Percentiles rank a stretch among this genome's conserved stretches.
Evolutionary conservation across 805 yeast species (phyloP).

Genomic region (Cyberlindnera meyerae): DNA sequence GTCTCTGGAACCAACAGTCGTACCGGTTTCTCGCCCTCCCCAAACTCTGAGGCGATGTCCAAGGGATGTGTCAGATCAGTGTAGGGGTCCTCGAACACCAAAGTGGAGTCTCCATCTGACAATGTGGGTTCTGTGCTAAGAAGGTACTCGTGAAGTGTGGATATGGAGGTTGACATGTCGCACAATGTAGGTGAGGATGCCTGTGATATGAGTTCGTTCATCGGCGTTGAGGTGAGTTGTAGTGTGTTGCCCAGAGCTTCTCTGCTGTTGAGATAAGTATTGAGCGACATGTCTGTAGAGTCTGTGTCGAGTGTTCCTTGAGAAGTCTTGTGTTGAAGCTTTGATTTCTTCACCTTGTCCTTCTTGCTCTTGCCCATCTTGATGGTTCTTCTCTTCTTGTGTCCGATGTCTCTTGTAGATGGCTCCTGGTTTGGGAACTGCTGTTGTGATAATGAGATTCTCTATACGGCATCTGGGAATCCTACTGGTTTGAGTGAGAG

Average conservation of each 20-base stretch:
- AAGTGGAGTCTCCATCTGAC: not conserved
- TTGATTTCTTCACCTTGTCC: not conserved
- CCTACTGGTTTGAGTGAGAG: slow-evolving; percentile 17
- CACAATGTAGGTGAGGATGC: slow-evolving; percentile 15
- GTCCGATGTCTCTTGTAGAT: not conserved
- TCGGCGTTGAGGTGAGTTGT: not conserved
- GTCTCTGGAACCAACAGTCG: slow-evolving; percentile 5
- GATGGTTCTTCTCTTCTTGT: slow-evolving; percentile 19
- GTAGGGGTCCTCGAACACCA: slow-evolving; percentile 24
- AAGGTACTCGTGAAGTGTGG: slow-evolving; percentile 5
- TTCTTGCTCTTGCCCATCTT: slow-evolving; percentile 15
- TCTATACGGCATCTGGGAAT: slow-evolving; percentile 17
- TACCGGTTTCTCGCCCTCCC: not conserved
- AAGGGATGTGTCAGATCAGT: slow-evolving; percentile 21
- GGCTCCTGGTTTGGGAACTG: slow-evolving; percentile 1
- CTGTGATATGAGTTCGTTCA: not conserved
- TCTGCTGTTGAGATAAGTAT: not conserved
- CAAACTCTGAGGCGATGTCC: slow-evolving; percentile 14
- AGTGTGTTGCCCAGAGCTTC: not conserved
- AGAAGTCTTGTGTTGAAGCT: not conserved
- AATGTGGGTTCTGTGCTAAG: slow-evolving; percentile 1
- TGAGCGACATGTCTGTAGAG: not conserved
- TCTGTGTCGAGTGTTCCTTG: not conserved
- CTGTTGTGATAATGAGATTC: slow-evolving; percentile 10
- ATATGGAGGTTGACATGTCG: slow-evolving; percentile 1